Percentiles rank a stretch among this genome's conserved stretches.
Conservation (phyloP, 2,329 filamentous ascomycete genomes). For the Daldinia eschscholtzii region DNA sequence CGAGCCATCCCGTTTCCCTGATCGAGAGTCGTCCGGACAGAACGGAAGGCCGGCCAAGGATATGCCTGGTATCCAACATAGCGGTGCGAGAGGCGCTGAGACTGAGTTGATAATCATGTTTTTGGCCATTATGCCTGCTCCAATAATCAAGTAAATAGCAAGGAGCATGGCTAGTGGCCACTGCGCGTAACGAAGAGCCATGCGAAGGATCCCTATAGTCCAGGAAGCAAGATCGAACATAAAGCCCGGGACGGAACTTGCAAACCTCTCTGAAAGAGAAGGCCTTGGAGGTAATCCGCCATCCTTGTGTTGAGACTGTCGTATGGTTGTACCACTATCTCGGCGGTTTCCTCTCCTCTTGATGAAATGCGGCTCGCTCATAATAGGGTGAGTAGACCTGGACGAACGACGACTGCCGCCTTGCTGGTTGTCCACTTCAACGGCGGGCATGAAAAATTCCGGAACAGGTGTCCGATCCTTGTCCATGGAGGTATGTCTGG, state of each 20-base stretch:
- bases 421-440: conserved; percentile 58
- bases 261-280: conserved; percentile 52
- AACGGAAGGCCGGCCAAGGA: conserved; percentile 73
- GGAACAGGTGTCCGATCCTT: conserved; percentile 61
- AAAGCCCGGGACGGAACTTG: conserved; percentile 55
- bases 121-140: conserved; percentile 68
- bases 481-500: conserved; percentile 47
- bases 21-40: conserved; percentile 60
- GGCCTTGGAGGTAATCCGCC: conserved; percentile 34
- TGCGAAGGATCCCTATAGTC: conserved; percentile 66
- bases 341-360: conserved; percentile 50
- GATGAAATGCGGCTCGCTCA: conserved; percentile 47
- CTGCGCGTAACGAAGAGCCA: conserved; percentile 73
- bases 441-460: conserved; percentile 66
- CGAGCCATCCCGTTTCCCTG: conserved; percentile 40
- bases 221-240: conserved; percentile 61
- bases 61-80: conserved; percentile 77
- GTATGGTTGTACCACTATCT: conserved; percentile 41
- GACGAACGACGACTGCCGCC: conserved; percentile 55
- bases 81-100: conserved; percentile 71
- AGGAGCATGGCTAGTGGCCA: conserved; percentile 73
- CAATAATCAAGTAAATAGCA: conserved; percentile 71
- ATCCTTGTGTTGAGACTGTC: conserved; percentile 31
- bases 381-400: conserved; percentile 51
- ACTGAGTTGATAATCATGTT: conserved; percentile 73